phyloP scores from a whole-genome alignment of 495 filamentous ascomycete species.

The Podospora fimiseda region DNA sequence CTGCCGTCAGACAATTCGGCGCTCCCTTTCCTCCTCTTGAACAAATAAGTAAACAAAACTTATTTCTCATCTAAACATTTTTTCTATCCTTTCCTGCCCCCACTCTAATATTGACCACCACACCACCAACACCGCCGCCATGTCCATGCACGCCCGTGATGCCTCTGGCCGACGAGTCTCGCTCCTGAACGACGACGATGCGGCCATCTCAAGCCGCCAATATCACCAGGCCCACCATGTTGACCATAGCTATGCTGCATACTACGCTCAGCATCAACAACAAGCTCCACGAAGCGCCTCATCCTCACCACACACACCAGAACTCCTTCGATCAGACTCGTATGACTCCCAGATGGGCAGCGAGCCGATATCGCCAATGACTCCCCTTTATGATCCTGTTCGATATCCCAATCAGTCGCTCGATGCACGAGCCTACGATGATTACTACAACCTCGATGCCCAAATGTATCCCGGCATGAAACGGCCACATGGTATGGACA shows the following conservation, averaged over 20 bases:
- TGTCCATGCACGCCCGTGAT: conserved; percentile 43
- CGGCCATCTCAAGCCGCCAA: conserved; percentile 9
- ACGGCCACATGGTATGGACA: conserved; percentile 28
- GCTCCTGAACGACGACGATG: conserved; percentile 46
- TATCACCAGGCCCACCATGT: conserved; percentile 7
- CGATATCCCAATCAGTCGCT: conserved; percentile 19
- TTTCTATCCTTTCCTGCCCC: neutral
- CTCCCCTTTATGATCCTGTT: conserved; percentile 34
- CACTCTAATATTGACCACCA: neutral
- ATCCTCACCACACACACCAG: conserved; percentile 41
- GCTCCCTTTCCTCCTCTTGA: too few species aligned
- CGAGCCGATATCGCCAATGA: conserved; percentile 44
- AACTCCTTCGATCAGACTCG: conserved; percentile 46
- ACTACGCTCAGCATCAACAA: conserved; percentile 6
- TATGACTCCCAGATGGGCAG: conserved; percentile 48
- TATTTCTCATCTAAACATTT: too few species aligned
- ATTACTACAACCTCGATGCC: conserved; percentile 30
- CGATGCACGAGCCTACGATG: conserved; percentile 27
- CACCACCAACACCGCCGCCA: conserved; percentile 2
- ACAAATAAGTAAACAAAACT: too few species aligned
- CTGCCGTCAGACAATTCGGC: too few species aligned
- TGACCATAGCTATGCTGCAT: conserved; percentile 6
- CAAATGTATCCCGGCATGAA: conserved; percentile 27
- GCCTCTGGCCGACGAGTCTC: conserved; percentile 47
- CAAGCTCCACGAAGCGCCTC: conserved; percentile 22